Conservation (phyloP, 2,329 filamentous ascomycete genomes). For the Exophiala bonariae region DNA sequence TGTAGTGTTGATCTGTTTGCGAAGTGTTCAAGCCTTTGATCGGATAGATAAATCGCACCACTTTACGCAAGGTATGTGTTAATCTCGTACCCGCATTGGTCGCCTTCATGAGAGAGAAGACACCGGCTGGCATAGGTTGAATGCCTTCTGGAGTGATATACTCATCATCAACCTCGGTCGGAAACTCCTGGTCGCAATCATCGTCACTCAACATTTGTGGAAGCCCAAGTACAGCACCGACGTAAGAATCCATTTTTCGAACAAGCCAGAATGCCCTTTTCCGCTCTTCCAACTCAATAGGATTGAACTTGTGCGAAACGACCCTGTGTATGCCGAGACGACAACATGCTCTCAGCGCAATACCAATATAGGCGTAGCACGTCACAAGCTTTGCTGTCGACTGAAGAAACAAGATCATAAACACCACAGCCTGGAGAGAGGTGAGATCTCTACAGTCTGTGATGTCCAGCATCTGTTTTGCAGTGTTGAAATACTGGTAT, state of each 20-base stretch:
- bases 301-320: slow-evolving; percentile 66
- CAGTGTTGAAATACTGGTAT: slow-evolving; percentile 71
- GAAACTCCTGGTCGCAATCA: slow-evolving; percentile 52
- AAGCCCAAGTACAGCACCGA: slow-evolving; percentile 50
- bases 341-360: slow-evolving; percentile 73
- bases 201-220: slow-evolving; percentile 51
- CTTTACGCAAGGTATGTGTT: slow-evolving; percentile 59
- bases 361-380: slow-evolving; percentile 78
- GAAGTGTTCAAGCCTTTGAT: slow-evolving; percentile 44
- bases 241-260: slow-evolving; percentile 52
- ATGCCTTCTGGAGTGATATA: slow-evolving; percentile 48
- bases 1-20: slow-evolving; percentile 57
- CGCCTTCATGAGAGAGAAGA: slow-evolving; percentile 58
- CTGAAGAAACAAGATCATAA: slow-evolving; percentile 80
- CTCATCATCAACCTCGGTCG: slow-evolving; percentile 46
- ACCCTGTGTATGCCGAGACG: slow-evolving; percentile 77
- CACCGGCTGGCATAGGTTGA: slow-evolving; percentile 54
- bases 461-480: slow-evolving; percentile 63
- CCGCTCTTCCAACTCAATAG: slow-evolving; percentile 70
- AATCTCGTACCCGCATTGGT: slow-evolving; percentile 62
- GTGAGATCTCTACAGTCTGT: slow-evolving; percentile 69
- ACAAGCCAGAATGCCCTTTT: slow-evolving; percentile 62
- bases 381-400: slow-evolving; percentile 75
- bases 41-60: slow-evolving; percentile 64
- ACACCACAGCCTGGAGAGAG: slow-evolving; percentile 73